These are phyloP conservation scores for Pseudogymnoascus sp. DNA, from an alignment of 2,329 filamentous ascomycete genomes.

Conservation along the genomic window DNA sequence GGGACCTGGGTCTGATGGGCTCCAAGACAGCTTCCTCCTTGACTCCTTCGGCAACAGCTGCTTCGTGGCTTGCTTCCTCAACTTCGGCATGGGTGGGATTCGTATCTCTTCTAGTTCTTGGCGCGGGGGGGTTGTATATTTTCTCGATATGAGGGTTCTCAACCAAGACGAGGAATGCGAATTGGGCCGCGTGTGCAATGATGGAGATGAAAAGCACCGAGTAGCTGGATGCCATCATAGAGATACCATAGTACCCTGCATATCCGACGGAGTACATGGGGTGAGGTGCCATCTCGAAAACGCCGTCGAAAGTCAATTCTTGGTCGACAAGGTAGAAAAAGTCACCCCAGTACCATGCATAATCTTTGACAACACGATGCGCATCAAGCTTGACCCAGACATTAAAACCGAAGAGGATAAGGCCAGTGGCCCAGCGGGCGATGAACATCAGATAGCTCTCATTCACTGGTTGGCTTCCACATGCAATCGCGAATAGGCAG, in stretches of 20 bases:
- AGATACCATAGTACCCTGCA: conserved; percentile 95
- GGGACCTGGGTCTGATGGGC: conserved; percentile 21
- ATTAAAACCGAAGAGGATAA: conserved; percentile 81
- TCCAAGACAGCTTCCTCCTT: conserved; percentile 17
- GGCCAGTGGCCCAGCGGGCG: conserved; percentile 70
- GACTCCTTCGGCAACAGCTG: conserved; percentile 28
- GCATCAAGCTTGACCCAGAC: conserved; percentile 98
- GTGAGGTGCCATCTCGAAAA: conserved; percentile 98
- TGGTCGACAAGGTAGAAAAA: conserved; percentile 99
- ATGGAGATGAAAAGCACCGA: conserved; percentile 96
- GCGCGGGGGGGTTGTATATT: conserved; percentile 85
- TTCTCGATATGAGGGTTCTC: conserved; percentile 98
- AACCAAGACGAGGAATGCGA: conserved; percentile 82
- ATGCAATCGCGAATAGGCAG: conserved; percentile 89
- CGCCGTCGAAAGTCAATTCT: conserved; percentile 93
- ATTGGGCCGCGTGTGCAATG: conserved; percentile 85
- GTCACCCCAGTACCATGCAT: conserved; percentile 99
- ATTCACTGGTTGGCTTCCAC: conserved; percentile 63
- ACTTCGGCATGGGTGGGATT: conserved; percentile 25
- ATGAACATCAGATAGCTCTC: conserved; percentile 63
- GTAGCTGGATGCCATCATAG: conserved; percentile 96
- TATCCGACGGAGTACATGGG: conserved; percentile 99
- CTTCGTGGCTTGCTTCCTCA: conserved; percentile 30
- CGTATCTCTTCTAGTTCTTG: conserved; percentile 43
- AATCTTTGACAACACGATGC: conserved; percentile 96